Percentiles rank a stretch among this genome's conserved stretches.
Conservation (phyloP, 306 rosid genomes). For the Vicia sativa region DNA sequence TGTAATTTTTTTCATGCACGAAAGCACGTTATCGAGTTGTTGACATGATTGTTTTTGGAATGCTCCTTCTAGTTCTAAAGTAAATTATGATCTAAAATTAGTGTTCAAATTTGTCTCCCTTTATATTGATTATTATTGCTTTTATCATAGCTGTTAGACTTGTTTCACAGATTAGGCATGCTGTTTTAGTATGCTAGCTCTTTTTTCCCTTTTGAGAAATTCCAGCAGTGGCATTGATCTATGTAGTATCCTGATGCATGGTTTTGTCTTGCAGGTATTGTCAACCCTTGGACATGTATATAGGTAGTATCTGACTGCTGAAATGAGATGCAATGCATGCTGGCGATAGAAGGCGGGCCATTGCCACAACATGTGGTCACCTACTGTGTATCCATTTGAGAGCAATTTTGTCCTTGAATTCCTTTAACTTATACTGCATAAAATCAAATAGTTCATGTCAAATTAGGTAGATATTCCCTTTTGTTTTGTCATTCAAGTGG, state of each 20-base stretch:
- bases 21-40: neutral
- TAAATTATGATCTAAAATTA: conserved; percentile 4
- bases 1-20: conserved; percentile 4
- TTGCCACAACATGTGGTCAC: conserved; percentile 95
- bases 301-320: conserved; percentile 43
- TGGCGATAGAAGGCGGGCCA: conserved; percentile 97
- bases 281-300: conserved; percentile 45
- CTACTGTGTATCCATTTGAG: conserved; percentile 76
- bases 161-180: neutral
- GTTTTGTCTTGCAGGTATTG: conserved; percentile 46
- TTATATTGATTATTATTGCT: conserved; percentile 25
- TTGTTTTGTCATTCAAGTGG: conserved; percentile 29
- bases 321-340: conserved; percentile 99
- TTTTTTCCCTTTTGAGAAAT: conserved; percentile 20
- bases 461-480: conserved; percentile 28
- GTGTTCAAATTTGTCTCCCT: neutral
- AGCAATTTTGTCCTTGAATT: conserved; percentile 21
- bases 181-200: conserved; percentile 22
- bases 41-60: conserved; percentile 15
- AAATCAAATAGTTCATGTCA: conserved; percentile 27
- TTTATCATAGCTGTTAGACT: neutral
- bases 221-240: conserved; percentile 4
- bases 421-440: neutral
- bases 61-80: neutral
- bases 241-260: conserved; percentile 29